Evolutionary conservation across 2,329 filamentous ascomycete species (phyloP).

Genomic region (Magnaporthiopsis rhizophila): DNA sequence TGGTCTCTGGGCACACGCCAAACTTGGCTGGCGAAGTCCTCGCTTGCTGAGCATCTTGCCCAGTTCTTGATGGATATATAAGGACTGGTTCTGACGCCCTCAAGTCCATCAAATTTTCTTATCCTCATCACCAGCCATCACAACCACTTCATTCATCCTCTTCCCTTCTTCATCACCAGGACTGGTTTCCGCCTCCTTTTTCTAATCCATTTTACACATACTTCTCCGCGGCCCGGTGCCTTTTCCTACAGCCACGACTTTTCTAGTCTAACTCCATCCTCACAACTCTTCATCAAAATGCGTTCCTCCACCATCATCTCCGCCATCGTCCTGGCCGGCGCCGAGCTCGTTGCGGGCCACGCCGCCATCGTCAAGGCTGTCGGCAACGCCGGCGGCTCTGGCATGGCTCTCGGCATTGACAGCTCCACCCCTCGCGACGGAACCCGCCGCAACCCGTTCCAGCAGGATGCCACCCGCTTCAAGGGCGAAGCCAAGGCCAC

Average conservation of each 20-base stretch:
- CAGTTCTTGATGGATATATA: neutral
- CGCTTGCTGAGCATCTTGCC: neutral
- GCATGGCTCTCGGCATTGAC: slow-evolving; percentile 44
- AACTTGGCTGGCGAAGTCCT: neutral
- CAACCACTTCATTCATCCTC: neutral
- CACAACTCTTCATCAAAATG: slow-evolving; percentile 17
- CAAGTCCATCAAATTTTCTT: neutral
- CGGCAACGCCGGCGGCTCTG: slow-evolving; percentile 49
- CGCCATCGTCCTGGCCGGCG: slow-evolving; percentile 43
- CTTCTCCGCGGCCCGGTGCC: neutral
- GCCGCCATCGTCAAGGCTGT: slow-evolving; percentile 50
- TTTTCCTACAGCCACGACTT: neutral
- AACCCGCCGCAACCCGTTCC: slow-evolving; percentile 51
- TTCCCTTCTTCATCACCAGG: neutral
- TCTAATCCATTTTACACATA: neutral
- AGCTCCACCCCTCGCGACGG: slow-evolving; percentile 52
- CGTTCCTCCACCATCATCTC: slow-evolving; percentile 23
- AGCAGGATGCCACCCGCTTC: slow-evolving; percentile 58
- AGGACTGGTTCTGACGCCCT: neutral
- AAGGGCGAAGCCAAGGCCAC: slow-evolving; percentile 40
- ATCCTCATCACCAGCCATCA: neutral
- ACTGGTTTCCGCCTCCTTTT: neutral
- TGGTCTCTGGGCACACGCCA: too few relatives aligned
- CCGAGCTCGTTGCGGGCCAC: slow-evolving; percentile 51
- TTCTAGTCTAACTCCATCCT: neutral